phyloP scores from a whole-genome alignment of 768 basidiomycete genomes.

The Cyclocybe aegerita region DNA sequence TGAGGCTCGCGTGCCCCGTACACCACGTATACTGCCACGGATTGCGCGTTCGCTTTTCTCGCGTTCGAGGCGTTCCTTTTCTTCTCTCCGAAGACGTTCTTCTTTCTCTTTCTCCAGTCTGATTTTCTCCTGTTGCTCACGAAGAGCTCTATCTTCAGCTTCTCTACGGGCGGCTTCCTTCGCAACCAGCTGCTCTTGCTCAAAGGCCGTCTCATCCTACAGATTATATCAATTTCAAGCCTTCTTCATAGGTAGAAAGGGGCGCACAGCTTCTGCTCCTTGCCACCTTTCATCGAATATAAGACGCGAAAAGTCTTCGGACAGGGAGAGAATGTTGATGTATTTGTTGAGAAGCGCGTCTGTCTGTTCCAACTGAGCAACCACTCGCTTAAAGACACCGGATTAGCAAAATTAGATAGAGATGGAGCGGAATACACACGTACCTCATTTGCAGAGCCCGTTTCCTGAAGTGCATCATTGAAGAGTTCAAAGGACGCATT shows the following conservation, averaged over 20 bases:
- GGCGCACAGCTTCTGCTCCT: slow-evolving; percentile 68
- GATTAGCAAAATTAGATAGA: neutral
- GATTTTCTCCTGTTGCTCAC: slow-evolving; percentile 50
- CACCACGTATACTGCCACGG: slow-evolving; percentile 65
- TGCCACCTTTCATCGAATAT: slow-evolving; percentile 79
- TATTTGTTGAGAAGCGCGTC: slow-evolving; percentile 77
- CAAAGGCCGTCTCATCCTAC: slow-evolving; percentile 61
- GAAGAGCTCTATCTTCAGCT: slow-evolving; percentile 44
- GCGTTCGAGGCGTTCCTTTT: slow-evolving; percentile 40
- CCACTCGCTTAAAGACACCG: slow-evolving; percentile 49
- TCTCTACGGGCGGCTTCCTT: slow-evolving; percentile 40
- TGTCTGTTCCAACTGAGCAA: slow-evolving; percentile 66
- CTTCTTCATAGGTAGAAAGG: neutral
- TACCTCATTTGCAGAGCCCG: slow-evolving; percentile 72
- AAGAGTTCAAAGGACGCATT: slow-evolving; percentile 69
- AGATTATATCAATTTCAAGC: neutral
- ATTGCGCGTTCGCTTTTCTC: slow-evolving; percentile 42
- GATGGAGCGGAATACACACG: slow-evolving; percentile 13
- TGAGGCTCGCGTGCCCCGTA: slow-evolving; percentile 70
- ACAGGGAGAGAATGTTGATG: slow-evolving; percentile 63
- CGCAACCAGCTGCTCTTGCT: slow-evolving; percentile 46
- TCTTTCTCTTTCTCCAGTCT: slow-evolving; percentile 45
- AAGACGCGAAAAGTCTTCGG: slow-evolving; percentile 64
- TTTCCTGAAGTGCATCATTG: slow-evolving; percentile 64
- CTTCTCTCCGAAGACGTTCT: slow-evolving; percentile 42